Evolutionary conservation across 2,329 filamentous ascomycete genomes (phyloP), one percentile per base, ranked within the genome.

Genomic region (Elsinoe necatrix): DNA sequence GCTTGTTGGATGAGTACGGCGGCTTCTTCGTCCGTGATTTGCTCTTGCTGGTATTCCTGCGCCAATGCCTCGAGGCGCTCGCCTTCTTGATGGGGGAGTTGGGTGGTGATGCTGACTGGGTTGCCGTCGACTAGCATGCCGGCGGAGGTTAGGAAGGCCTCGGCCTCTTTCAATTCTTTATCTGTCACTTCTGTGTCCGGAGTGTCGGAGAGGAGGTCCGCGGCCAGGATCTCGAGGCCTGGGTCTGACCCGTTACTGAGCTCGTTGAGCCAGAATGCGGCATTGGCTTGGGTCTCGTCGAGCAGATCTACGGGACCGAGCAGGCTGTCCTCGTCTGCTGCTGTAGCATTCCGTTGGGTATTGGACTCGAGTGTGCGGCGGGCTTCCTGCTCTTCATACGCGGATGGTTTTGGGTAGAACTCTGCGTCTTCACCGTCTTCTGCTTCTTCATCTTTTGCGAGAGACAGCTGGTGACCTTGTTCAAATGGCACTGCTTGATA

Each of bases 401-500:
- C 8, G 7, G 39, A 9, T 6, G 54, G 52, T 20, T 54, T 56
- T 6, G 57, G 43, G 12, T 25, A 11, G 9, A 29, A 21, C 11
- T 45, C 57, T 12, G 27, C 41, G 14, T 54, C 54, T 43, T 60
- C 39, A 8, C 29, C 42, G 20, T 58, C 56, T 29, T 51, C 45
- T 34, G 51, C 47, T 50, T 37, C 47, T 29, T 51, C 57, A 14
- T 31, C 23, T 14, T 35, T 50, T 18, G 41, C 43, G 21, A 57
- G 47, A 21, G 58, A 35, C n/a, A 71, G 57, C 8, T 63, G 62
- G 59, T 70, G 67, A 27, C 68, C 64, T n/a, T 70, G 67, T 3
- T 59, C 60, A 62, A 80, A 95, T 2, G 83, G 78, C n/a, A 87
- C 76, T 4, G 73, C 66, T 23, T 88, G 88, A 16, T 72, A 65